phyloP scores from a whole-genome alignment of 441 rosid species.

The Oxalis stricta region DNA sequence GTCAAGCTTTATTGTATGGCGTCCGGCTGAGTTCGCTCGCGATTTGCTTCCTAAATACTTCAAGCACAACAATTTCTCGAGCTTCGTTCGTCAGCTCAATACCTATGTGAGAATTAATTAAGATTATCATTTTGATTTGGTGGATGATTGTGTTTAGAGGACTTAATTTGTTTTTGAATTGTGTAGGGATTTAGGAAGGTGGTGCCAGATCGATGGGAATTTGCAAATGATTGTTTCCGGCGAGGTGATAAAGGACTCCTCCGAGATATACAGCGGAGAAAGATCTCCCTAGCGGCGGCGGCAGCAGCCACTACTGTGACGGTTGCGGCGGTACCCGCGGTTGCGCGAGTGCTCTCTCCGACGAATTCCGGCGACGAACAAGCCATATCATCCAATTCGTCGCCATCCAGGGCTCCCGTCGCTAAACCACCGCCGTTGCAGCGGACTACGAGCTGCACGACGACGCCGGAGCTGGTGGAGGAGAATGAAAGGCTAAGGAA shows the following conservation, averaged over 20 bases:
- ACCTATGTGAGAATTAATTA: conserved; percentile 51
- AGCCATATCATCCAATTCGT: conserved; percentile 47
- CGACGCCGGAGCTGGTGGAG: conserved; percentile 55
- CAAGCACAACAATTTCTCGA: conserved; percentile 93
- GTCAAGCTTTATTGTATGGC: conserved; percentile 70
- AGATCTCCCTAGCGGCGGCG: conserved; percentile 31
- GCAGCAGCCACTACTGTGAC: conserved; percentile 11
- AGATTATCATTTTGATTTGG: neutral
- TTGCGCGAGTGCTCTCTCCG: conserved; percentile 37
- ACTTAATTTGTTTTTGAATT: neutral
- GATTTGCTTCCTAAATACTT: conserved; percentile 87
- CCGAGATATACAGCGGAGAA: conserved; percentile 75
- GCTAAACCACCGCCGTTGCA: conserved; percentile 1
- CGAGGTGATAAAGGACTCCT: conserved; percentile 65
- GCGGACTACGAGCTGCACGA: conserved; percentile 53
- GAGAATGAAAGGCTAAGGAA: conserved; percentile 73
- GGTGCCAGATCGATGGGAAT: conserved; percentile 93
- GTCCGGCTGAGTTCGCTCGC: conserved; percentile 77
- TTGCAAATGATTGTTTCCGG: conserved; percentile 60
- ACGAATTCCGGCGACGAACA: conserved; percentile 78
- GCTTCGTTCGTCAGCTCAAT: conserved; percentile 90
- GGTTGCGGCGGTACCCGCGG: neutral
- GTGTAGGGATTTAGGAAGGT: conserved; percentile 68
- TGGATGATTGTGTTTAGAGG: neutral
- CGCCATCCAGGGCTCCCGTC: conserved; percentile 36